Base-by-base conservation (phyloP, 176 grass and related monocot genomes). In the Musa acuminata region DNA sequence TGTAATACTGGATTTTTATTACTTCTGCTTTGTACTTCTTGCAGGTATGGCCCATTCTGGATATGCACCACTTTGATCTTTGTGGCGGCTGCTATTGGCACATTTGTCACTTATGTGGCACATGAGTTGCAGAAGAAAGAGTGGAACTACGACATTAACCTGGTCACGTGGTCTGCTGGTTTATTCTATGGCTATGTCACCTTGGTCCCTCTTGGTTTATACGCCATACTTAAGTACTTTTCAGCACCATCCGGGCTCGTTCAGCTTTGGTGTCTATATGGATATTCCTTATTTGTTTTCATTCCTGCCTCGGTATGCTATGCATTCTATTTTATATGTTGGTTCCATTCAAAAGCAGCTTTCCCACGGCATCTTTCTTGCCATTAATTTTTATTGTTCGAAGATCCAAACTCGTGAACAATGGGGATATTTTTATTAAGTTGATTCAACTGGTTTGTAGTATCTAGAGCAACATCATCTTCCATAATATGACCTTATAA, bases 101-200 rank as follows among this genome's bases (percentile, higher is more conserved):
- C 96, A 70, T 99, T 99, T 84, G 96, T 99, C 51, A 91, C 88
- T 23, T 99, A 99, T 69, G 77, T 99, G 23, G 92, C 91, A 3
- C 95, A 87, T 86, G 94, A 91, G 83, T 94, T 90, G 91, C 86
- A 99, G 74, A 87, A 94, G 64, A 94, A 94, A 82, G 95, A 94
- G 17, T 99, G 91, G 91, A 91, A 77, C 73, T 99, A 99, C 72
- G 91, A 99, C 74, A 91, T 94, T 78, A 99, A 99, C 62, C 76
- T 99, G 88, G 95, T 99, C 50, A 94, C 88, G 57, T 99, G 95
- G 95, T 99, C 95, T 78, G 90, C 90, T 78, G 95, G 95, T 55
- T 87, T 99, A 54, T 99, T 94, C 80, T 99, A 99, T 81, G 95
- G 95, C 51, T 94, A 99, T 24, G 95, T 99, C 67, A 83, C 87